Percentiles rank a stretch among this genome's conserved stretches.
These are phyloP conservation scores for Phytopythium boreale DNA, from an alignment of 352 stramenopile genomes.

Conservation along the genomic window DNA sequence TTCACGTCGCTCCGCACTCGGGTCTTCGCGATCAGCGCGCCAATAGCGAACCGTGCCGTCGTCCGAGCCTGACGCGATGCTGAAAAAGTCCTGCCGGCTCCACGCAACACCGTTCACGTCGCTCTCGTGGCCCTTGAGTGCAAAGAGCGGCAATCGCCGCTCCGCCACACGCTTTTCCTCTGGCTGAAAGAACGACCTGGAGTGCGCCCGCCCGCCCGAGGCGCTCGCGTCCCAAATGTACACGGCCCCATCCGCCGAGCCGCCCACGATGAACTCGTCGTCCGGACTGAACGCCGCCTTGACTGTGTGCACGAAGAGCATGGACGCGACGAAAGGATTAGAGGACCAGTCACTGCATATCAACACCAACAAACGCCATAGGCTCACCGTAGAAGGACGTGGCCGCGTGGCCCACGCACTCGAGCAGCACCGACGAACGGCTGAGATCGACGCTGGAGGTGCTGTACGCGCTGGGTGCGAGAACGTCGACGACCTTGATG, in stretches of 20 bases:
- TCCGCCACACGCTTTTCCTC: neutral
- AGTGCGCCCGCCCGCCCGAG: neutral
- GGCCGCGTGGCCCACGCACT: constrained; percentile 44
- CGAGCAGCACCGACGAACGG: constrained; percentile 15
- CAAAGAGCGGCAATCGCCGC: constrained; percentile 26
- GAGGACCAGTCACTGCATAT: neutral
- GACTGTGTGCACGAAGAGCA: constrained; percentile 12
- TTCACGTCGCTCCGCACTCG: neutral
- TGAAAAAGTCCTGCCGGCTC: constrained; percentile 42
- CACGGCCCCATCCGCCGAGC: constrained; percentile 48
- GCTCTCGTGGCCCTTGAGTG: constrained; percentile 54
- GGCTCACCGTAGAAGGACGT: constrained; percentile 63
- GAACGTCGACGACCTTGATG: constrained; percentile 51
- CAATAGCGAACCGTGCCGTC: constrained; percentile 59
- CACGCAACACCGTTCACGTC: constrained; percentile 73
- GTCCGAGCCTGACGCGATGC: constrained; percentile 58
- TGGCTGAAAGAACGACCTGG: neutral
- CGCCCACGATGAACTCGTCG: constrained; percentile 52
- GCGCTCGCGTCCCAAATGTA: constrained; percentile 54
- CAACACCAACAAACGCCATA: neutral
- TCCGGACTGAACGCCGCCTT: constrained; percentile 60
- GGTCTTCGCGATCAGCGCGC: constrained; percentile 21
- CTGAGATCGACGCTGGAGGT: constrained; percentile 2
- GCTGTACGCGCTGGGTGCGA: neutral
- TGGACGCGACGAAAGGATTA: neutral